Percentiles rank a stretch among this genome's conserved stretches.
phyloP scores from a whole-genome alignment of 2,329 filamentous ascomycete genomes.

The Paecilomyces sp. region DNA sequence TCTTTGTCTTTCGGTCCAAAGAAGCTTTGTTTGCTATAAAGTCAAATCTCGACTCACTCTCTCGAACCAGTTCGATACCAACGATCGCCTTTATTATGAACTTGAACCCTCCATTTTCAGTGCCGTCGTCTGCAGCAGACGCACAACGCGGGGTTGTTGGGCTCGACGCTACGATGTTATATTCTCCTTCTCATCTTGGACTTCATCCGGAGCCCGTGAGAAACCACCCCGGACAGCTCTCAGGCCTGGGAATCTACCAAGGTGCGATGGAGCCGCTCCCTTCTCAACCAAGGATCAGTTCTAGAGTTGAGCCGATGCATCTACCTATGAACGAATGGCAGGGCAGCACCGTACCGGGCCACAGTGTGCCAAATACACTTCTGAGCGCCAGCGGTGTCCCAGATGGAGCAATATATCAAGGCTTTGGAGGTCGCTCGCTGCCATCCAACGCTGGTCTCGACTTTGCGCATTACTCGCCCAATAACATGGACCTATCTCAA shows the following conservation, averaged over 20 bases:
- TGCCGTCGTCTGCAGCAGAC: slow-evolving; percentile 10
- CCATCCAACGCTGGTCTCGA: slow-evolving; percentile 16
- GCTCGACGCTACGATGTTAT: slow-evolving; percentile 13
- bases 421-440: slow-evolving; percentile 14
- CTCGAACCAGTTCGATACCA: neutral
- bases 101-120: slow-evolving; percentile 6
- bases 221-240: slow-evolving; percentile 9
- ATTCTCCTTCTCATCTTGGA: slow-evolving; percentile 13
- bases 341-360: slow-evolving; percentile 12
- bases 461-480: slow-evolving; percentile 13
- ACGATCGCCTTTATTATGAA: neutral
- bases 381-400: slow-evolving; percentile 15
- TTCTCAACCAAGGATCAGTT: slow-evolving; percentile 13
- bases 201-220: slow-evolving; percentile 7
- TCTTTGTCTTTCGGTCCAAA: neutral
- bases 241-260: slow-evolving; percentile 26
- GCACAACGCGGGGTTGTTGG: slow-evolving; percentile 3
- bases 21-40: neutral
- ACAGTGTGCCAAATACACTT: slow-evolving; percentile 13
- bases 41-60: neutral
- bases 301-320: slow-evolving; percentile 12
- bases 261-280: slow-evolving; percentile 16
- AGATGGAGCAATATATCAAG: slow-evolving; percentile 14
- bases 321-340: slow-evolving; percentile 15
- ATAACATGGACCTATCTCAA: slow-evolving; percentile 15